A percentile compares a stretch with the other conserved stretches of the same genome.
phyloP scores from a whole-genome alignment of 345 rosid genomes.

The Citrus reticulata region DNA sequence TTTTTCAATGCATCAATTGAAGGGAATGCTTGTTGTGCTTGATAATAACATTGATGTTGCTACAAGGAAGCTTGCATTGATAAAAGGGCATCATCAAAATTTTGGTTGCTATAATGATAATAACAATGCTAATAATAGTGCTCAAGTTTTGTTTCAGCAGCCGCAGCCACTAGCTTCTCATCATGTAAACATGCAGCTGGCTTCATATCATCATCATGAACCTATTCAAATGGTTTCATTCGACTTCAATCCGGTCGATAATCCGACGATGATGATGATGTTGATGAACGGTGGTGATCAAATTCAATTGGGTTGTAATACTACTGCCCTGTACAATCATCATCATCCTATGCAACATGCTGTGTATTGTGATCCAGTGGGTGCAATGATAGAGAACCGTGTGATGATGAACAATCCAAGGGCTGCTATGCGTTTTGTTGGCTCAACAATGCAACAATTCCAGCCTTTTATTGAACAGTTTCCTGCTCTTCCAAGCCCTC shows the following conservation, averaged over 20 bases:
- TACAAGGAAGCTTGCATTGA: not conserved
- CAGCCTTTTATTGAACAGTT: not conserved
- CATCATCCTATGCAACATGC: not conserved
- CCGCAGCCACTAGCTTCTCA: not conserved
- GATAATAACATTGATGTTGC: conserved; percentile 5
- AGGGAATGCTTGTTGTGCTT: not conserved
- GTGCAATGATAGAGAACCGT: not conserved
- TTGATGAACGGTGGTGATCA: not conserved
- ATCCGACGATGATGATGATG: not conserved
- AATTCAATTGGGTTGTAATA: not conserved
- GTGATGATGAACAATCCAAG: conserved; percentile 3
- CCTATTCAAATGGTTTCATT: not conserved
- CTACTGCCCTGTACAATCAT: not conserved
- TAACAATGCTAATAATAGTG: not conserved
- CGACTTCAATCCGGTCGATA: not conserved
- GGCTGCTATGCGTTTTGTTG: not conserved
- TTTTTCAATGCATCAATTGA: not conserved
- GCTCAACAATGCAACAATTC: not conserved
- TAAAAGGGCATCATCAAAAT: conserved; percentile 3
- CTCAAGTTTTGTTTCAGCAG: not conserved
- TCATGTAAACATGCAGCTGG: not conserved
- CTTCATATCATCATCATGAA: not conserved
- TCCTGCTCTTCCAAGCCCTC: conserved; percentile 1
- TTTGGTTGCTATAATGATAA: no score
- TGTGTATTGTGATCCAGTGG: not conserved